Evolutionary conservation across 1,284 basidiomycete species (phyloP).

Genomic region (Rhodotorula sp.): DNA sequence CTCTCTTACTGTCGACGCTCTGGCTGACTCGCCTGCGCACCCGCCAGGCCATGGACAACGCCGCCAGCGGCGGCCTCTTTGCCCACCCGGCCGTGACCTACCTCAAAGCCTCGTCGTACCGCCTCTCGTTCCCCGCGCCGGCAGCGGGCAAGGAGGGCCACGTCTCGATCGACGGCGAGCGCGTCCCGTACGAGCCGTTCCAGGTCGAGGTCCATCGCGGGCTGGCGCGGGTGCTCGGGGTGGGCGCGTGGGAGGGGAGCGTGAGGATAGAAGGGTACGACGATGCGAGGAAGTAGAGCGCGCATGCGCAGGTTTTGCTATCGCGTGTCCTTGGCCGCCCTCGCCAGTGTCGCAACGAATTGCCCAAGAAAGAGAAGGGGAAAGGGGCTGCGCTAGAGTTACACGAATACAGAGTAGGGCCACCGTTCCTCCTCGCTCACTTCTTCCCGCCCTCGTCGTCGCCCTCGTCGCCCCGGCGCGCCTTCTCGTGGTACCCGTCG

Average conservation of each 20-base stretch:
- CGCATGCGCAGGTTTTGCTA: background rate
- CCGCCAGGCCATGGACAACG: conserved; percentile 62
- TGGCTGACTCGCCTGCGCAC: background rate
- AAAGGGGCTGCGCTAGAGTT: background rate
- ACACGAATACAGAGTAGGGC: background rate
- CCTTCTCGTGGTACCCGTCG: conserved; percentile 15
- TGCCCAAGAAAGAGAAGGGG: background rate
- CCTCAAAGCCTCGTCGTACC: conserved; percentile 38
- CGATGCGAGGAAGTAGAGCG: no score
- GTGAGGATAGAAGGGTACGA: conserved; percentile 8
- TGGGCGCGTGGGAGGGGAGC: conserved; percentile 13
- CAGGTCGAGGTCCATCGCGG: conserved; percentile 78
- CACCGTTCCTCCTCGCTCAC: conserved; percentile 2
- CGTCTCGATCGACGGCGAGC: conserved; percentile 73
- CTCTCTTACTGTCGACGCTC: background rate
- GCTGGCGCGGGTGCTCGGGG: conserved; percentile 53
- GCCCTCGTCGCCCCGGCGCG: conserved; percentile 7
- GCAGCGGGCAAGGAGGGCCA: background rate
- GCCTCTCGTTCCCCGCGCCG: conserved; percentile 57
- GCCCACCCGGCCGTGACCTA: conserved; percentile 49
- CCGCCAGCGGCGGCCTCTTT: conserved; percentile 66
- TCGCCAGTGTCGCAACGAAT: background rate
- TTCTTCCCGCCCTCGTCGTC: conserved; percentile 16
- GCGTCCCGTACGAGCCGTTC: conserved; percentile 73
- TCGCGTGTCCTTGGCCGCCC: background rate